Conservation (phyloP, 139 green algal species). For the Chlorella sp. region DNA sequence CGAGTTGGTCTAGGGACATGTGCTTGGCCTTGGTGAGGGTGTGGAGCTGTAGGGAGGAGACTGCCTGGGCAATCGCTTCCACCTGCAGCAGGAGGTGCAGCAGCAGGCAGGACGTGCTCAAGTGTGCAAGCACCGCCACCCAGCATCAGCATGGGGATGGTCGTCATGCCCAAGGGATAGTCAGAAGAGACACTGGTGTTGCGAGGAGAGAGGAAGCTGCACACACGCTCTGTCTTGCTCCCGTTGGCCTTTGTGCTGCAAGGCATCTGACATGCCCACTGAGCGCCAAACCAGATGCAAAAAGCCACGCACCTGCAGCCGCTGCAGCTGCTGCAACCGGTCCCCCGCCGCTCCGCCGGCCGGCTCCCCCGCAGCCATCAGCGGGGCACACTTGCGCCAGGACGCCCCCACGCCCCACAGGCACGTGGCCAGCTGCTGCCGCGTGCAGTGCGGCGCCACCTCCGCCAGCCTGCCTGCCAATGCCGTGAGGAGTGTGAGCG, state of each 20-base stretch:
- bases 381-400: too few species aligned
- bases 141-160: neutral
- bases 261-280: too few species aligned
- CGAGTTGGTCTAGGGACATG: neutral
- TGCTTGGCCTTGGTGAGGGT: too few species aligned
- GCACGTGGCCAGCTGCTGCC: neutral
- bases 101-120: neutral
- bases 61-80: neutral
- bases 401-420: neutral
- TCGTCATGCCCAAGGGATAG: too few species aligned
- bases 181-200: too few species aligned
- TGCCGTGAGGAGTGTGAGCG: neutral
- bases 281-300: too few species aligned
- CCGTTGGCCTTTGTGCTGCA: too few species aligned
- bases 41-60: too few species aligned
- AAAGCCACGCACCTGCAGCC: neutral
- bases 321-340: neutral
- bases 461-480: neutral
- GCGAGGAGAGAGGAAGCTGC: too few species aligned
- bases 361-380: too few species aligned
- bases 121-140: neutral
- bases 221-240: too few species aligned
- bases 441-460: neutral
- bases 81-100: neutral
- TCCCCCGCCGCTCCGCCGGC: neutral